Evolutionary conservation across 2,329 filamentous ascomycete genomes (phyloP).

Genomic region (Stromatinia cepivora): DNA sequence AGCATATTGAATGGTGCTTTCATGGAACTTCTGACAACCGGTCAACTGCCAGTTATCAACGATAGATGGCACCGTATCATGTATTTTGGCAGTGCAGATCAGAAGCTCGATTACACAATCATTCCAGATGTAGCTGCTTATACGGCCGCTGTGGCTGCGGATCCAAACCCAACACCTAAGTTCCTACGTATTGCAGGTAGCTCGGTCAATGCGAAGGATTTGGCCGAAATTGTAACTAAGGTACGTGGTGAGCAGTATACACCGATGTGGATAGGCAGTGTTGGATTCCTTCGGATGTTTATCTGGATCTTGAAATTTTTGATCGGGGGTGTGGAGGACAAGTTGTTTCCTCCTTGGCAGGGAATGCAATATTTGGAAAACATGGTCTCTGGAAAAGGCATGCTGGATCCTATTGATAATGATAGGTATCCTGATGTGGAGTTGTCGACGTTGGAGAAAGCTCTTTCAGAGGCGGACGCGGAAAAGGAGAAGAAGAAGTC

Average conservation of each 20-base stretch:
- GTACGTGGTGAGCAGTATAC: conserved; percentile 24
- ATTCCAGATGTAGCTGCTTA: conserved; percentile 23
- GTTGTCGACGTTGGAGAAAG: conserved; percentile 20
- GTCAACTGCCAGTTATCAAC: conserved; percentile 23
- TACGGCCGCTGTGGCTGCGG: conserved; percentile 25
- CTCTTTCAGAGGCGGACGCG: conserved; percentile 20
- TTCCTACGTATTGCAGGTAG: conserved; percentile 25
- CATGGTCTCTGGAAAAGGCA: conserved; percentile 24
- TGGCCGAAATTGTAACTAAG: conserved; percentile 20
- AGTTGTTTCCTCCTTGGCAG: conserved; percentile 19
- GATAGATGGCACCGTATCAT: conserved; percentile 25
- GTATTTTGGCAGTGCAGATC: conserved; percentile 24
- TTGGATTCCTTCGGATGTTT: conserved; percentile 20
- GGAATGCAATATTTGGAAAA: conserved; percentile 27
- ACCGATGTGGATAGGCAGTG: conserved; percentile 23
- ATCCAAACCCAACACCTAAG: conserved; percentile 24
- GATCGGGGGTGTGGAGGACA: conserved; percentile 19
- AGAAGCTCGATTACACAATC: conserved; percentile 22
- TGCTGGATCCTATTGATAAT: conserved; percentile 23
- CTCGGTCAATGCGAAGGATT: conserved; percentile 18
- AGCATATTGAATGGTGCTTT: conserved; percentile 24
- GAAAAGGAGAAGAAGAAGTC: conserved; percentile 8
- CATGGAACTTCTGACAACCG: conserved; percentile 22
- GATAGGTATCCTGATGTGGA: conserved; percentile 23
- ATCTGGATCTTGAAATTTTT: conserved; percentile 22